Base-by-base conservation (phyloP, 2,329 filamentous ascomycete species). In the Acephala macrosclerotiorum region DNA sequence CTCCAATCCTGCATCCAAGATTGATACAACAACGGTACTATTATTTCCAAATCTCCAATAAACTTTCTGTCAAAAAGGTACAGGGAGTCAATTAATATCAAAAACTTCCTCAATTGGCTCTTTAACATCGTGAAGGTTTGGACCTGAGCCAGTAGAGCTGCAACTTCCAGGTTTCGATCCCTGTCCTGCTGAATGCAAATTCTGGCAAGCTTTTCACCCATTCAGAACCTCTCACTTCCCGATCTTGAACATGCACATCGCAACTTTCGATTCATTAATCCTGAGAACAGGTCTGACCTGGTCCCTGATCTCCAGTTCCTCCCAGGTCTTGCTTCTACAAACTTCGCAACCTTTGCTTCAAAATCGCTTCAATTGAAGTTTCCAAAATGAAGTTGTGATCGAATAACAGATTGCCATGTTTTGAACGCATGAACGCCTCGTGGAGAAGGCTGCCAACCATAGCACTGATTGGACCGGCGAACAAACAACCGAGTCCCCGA, bases 141-240 rank as follows among this genome's bases (percentile, higher is more conserved):
- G 29, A 33, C 4, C 4, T 14, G 38, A n/a, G 14, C 38, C 5
- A 42, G 38, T 42, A n/a, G 38, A 42, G 38, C 38, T 42, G 12
- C 38, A 14, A 42, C 38, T 53, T 26, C 49, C 49, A 53, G 14
- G 49, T 53, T 53, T n/a, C 25, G 5, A 53, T 33, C 49, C 49
- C 49, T 53, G 49, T 33, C 2, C 22, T 53, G 49, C 25, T 33
- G 12, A 33, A 53, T 20, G 9, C 49, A 33, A 53, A n/a, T 18
- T 25, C 3, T 16, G 49, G 49, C 49, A 29, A 4, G 38, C 38
- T 4, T n/a, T n/a, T 14, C 18, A 16, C 5, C 38, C 38, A 42
- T 33, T 33, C 29, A 33, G 29, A 33, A 33, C 29, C 29, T 33
- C 29, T n/a, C 38, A 42, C 18, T 14, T 42, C 12, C 3, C 38